A percentile compares a stretch with the other conserved stretches of the same genome.
Evolutionary conservation across 2,329 filamentous ascomycete genomes (phyloP).

Genomic region (Sclerotinia nivalis): DNA sequence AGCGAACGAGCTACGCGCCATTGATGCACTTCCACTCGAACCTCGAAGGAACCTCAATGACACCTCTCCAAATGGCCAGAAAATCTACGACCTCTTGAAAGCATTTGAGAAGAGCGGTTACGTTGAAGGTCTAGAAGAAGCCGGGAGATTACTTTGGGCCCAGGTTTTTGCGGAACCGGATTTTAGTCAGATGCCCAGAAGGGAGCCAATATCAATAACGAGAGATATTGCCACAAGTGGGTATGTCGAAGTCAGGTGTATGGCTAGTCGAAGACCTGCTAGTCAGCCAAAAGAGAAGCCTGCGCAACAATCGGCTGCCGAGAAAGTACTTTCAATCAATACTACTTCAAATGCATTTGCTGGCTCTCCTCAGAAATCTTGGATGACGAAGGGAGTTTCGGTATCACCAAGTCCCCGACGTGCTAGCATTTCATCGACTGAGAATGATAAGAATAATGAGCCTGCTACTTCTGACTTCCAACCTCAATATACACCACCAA

Average conservation of each 20-base stretch:
- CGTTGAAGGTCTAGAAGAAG: conserved; percentile 26
- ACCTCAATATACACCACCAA: neutral
- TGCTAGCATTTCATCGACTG: neutral
- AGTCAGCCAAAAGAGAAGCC: neutral
- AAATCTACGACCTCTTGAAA: conserved; percentile 21
- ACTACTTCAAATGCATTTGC: neutral
- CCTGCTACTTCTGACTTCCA: neutral
- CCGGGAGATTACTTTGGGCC: conserved; percentile 25
- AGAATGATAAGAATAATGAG: neutral
- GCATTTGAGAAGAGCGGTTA: conserved; percentile 16
- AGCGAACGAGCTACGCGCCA: conserved; percentile 21
- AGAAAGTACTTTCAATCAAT: neutral
- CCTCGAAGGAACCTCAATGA: conserved; percentile 17
- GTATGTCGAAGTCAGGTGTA: neutral
- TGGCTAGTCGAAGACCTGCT: too few relatives aligned
- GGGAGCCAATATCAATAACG: neutral
- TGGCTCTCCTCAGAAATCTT: conserved; percentile 5
- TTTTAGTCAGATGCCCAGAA: neutral
- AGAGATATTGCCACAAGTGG: neutral
- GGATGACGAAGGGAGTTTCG: neutral
- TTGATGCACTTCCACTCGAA: conserved; percentile 12
- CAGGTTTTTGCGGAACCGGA: conserved; percentile 4
- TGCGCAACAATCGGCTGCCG: neutral
- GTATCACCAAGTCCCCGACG: conserved; percentile 4
- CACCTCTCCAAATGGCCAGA: conserved; percentile 16